Evolutionary conservation across 2,329 filamentous ascomycete genomes (phyloP).

Genomic region (Aquanectria penicillioides): DNA sequence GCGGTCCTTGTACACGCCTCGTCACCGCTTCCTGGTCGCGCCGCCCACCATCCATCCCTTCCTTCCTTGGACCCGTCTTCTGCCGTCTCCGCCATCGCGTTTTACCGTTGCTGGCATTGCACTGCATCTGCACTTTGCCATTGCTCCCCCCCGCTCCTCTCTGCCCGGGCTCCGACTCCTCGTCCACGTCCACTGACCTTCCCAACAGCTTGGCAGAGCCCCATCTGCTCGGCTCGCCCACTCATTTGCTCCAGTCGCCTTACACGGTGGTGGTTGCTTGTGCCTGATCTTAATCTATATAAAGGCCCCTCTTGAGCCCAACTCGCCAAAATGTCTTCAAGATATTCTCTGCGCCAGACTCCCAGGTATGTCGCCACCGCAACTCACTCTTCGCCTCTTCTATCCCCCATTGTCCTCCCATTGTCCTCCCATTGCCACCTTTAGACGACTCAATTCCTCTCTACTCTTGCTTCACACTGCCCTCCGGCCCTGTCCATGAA

Average conservation of each 20-base stretch:
- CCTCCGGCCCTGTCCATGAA: not conserved
- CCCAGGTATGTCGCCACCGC: slow-evolving; percentile 46
- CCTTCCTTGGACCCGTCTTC: not conserved
- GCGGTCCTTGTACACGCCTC: not conserved
- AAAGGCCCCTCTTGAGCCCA: slow-evolving; percentile 30
- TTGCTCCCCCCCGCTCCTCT: slow-evolving; percentile 12
- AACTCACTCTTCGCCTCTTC: not conserved
- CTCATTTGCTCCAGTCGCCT: slow-evolving; percentile 14
- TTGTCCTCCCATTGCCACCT: no score
- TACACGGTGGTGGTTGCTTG: slow-evolving; percentile 14
- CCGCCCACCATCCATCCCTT: not conserved
- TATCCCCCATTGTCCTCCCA: no score
- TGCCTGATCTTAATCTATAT: slow-evolving; percentile 30
- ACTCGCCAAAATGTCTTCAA: slow-evolving; percentile 46
- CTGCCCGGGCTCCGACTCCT: slow-evolving; percentile 3
- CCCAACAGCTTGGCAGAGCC: slow-evolving; percentile 19
- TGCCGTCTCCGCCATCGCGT: not conserved
- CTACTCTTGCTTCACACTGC: not conserved
- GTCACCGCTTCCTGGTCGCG: slow-evolving; percentile 1
- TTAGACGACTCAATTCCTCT: not conserved
- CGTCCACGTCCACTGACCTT: slow-evolving; percentile 15
- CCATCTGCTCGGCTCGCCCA: slow-evolving; percentile 2
- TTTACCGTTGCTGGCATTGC: slow-evolving; percentile 1
- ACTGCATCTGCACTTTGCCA: slow-evolving; percentile 4
- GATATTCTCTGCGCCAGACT: slow-evolving; percentile 52